A percentile compares a stretch with the other conserved stretches of the same genome.
Conservation (phyloP, 2,329 filamentous ascomycete genomes). For the Cryphonectria carpinicola region DNA sequence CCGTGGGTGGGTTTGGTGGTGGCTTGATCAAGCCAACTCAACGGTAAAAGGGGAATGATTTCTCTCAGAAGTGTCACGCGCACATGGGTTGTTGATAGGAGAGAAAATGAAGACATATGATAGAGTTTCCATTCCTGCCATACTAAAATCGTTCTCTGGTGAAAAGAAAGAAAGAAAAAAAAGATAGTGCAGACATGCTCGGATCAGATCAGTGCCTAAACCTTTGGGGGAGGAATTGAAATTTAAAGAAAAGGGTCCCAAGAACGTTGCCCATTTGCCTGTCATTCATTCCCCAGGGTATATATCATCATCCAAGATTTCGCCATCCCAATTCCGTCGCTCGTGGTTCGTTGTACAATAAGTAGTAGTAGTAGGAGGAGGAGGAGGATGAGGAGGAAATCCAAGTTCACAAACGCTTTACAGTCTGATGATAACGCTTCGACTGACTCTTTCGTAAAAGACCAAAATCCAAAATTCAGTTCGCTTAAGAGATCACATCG, state of each 20-base stretch:
- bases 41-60: not conserved
- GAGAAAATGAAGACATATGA: not conserved
- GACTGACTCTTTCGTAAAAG: not conserved
- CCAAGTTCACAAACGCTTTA: not conserved
- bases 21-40: not conserved
- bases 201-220: not conserved
- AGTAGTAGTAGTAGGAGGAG: too few species aligned
- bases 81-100: not conserved
- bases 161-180: too few species aligned
- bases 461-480: not conserved
- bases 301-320: not conserved
- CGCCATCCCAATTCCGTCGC: not conserved
- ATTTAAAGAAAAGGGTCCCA: not conserved
- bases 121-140: not conserved
- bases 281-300: not conserved
- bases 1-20: not conserved
- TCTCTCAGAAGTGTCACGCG: not conserved
- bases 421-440: not conserved
- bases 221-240: not conserved
- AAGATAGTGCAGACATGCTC: not conserved
- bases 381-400: not conserved
- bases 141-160: not conserved
- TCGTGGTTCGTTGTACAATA: not conserved
- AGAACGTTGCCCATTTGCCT: not conserved
- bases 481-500: not conserved